phyloP scores from a whole-genome alignment of 441 rosid genomes.

The Rhodomyrtus psidioides region DNA sequence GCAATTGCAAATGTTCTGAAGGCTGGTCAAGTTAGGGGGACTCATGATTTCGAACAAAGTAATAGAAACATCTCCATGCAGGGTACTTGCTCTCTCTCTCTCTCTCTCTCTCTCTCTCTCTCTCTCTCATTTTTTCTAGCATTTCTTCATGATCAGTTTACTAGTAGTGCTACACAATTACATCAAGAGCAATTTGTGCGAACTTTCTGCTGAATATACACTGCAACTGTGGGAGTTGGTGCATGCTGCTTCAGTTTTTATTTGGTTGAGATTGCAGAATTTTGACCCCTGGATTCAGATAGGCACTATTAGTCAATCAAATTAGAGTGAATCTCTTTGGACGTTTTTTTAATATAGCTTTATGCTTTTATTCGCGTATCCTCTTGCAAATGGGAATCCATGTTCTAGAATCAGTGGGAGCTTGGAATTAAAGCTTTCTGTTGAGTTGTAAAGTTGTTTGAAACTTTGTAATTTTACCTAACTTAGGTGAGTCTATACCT shows the following conservation, averaged over 20 bases:
- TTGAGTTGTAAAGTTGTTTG: too few species aligned
- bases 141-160: not conserved
- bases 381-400: not conserved
- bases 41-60: conserved; percentile 18
- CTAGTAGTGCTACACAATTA: not conserved
- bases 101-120: not conserved
- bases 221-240: not conserved
- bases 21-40: conserved; percentile 24
- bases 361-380: not conserved
- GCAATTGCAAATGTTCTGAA: conserved; percentile 69
- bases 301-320: not conserved
- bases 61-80: conserved; percentile 67
- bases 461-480: too few species aligned
- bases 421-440: not conserved
- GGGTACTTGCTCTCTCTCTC: conserved; percentile 28
- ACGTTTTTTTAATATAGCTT: not conserved
- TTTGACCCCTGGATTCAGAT: not conserved
- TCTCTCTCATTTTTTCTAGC: not conserved
- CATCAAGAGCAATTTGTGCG: not conserved
- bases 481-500: too few species aligned
- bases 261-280: not conserved
- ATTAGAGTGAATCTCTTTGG: not conserved
- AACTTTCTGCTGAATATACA: not conserved
- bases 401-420: not conserved
- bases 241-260: not conserved